Conservation (phyloP, 305 asterid genomes). For the Fraxinus floribunda region DNA sequence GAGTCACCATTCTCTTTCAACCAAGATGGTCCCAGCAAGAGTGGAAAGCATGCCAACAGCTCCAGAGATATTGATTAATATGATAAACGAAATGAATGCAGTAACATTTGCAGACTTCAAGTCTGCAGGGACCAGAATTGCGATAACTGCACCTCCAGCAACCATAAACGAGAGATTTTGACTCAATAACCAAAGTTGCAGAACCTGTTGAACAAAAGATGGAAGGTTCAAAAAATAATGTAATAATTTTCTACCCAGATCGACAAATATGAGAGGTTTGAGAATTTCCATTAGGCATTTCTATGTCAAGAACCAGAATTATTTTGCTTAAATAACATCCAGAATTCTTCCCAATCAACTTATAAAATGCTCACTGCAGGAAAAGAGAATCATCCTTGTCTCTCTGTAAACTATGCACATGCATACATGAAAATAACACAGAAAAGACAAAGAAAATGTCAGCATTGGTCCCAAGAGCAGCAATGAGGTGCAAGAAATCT, state of each 20-base stretch:
- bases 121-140: slow-evolving; percentile 47
- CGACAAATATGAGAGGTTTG: not conserved
- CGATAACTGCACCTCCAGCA: slow-evolving; percentile 80
- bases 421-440: not conserved
- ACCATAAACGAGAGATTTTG: slow-evolving; percentile 70
- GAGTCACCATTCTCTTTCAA: slow-evolving; percentile 89
- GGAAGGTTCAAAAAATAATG: not conserved
- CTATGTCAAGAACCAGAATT: not conserved
- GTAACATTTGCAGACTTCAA: slow-evolving; percentile 36
- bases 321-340: not conserved
- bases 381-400: not conserved
- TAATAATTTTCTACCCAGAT: not conserved
- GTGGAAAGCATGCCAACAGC: slow-evolving; percentile 81
- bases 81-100: slow-evolving; percentile 48
- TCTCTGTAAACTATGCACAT: not conserved
- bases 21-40: slow-evolving; percentile 83
- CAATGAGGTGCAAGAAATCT: not conserved
- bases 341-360: not conserved
- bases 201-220: slow-evolving; percentile 43
- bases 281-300: not conserved
- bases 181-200: slow-evolving; percentile 59
- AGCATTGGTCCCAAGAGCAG: not conserved
- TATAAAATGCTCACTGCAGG: not conserved
- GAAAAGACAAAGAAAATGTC: not conserved
- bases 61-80: slow-evolving; percentile 66